Base-by-base conservation (phyloP, 2,329 filamentous ascomycete genomes). In the Chrysoporthe puriensis region DNA sequence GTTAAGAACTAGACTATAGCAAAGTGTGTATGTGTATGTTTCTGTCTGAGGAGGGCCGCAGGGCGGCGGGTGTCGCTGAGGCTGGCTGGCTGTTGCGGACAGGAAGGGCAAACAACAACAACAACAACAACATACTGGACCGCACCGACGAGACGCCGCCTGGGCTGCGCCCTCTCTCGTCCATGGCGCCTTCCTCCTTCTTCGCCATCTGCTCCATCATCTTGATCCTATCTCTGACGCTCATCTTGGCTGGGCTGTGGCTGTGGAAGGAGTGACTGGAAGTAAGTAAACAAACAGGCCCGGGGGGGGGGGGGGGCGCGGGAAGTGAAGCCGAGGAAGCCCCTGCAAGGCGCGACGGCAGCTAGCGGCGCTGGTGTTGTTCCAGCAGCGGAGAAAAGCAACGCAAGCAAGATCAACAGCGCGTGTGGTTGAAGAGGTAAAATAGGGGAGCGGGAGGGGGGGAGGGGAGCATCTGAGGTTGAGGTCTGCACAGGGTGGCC, bases 151-250 rank as follows among this genome's bases (percentile, higher is more conserved):
- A 70, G 77, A 79, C 70, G 79, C 63, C 79, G 70, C 84, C 87
- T 64, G 90, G 90, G 67, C 89, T 91, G 77, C 91, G 85, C 70
- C 91, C 91, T 81, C 91, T 85, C 72, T 91, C 85, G 71, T 91
- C 90, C 18, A 89, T 88, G 71, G 88, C 86, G 73, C 86, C 90
- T 67, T 83, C 82, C 72, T 88, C 88, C 83, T 94, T 91, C 77
- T 94, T 93, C 75, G 91, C 91, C 34, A 65, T 65, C 63, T 65
- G 63, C 63, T 65, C 63, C 63, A 65, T 65, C 44, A 58, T 48
- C 54, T 65, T 65, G 63, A 65, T 65, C 18, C 63, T 42, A 74
- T 91, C 92, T 81, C 85, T 90, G 75, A 92, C 90, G 76, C 88
- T 89, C 86, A 88, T 89, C 75, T 77, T 81, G 79, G 79, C 79